Evolutionary conservation across 1,139 yeast species (phyloP), one percentile per base, ranked within the genome.

Genomic region (Geotrichum fermentans): DNA sequence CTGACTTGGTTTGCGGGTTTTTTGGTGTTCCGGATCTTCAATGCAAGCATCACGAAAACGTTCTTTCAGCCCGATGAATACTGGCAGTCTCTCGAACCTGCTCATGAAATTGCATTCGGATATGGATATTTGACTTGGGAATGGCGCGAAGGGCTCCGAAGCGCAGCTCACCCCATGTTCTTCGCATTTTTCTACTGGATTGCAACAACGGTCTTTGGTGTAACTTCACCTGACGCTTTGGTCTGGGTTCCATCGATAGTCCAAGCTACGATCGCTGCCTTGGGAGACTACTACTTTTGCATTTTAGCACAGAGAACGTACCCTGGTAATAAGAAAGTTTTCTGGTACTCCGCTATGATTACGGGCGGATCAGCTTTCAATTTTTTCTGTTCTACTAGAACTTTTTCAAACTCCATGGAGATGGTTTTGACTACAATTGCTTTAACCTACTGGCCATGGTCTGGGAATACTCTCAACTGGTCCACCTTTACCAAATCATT

Each of bases 31-130:
- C 39, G 45, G 4, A 14, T 42, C 3, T 17, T 42, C 39, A 42
- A 34, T 22, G n/a, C 39, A 16, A 32, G 39, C 16, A 13, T 42
- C 4, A 29, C 43, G 5, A 17, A 29, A 18, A 88, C 97, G 0
- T 94, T 80, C 62, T 92, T 92, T 68, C 99, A 94, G 65, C 94
- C 98, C 0, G 99, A 94, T 65, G 99, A 94, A 65, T 94, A 75
- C 68, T 94, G 83, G 79, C 98, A 94, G 66, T 74, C 92, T 0
- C 69, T 94, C 40, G 98, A 94, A 61, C 96, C 97, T 0, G 98
- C 98, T 0, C 96, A 90, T 65, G 55, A 62, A 10, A 69, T 74
- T 24, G 83, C 82, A 0, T 89, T 75, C 64, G 92, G 94, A 1
- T 83, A 82, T 55, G 98, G 98, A 0, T 80, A 81, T 59, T 63